These are phyloP conservation scores for Ilyonectria robusta DNA, from an alignment of 2,329 filamentous ascomycete genomes.

Conservation along the genomic window DNA sequence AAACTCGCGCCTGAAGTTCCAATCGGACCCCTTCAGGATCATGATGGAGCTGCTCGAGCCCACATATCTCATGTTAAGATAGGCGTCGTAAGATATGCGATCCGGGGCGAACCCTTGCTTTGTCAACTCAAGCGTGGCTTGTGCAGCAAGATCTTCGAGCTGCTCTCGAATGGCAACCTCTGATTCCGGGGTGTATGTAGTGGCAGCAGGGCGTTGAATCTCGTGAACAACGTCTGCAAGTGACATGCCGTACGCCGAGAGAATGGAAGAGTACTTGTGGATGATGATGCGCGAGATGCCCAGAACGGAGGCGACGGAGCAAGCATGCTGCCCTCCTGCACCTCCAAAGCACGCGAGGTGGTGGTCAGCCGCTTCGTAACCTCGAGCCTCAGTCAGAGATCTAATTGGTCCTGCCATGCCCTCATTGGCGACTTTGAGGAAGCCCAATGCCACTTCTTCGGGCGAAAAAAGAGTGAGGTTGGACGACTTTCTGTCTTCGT, in stretches of 20 bases:
- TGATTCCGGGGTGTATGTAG: slow-evolving; percentile 43
- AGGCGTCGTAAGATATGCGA: slow-evolving; percentile 60
- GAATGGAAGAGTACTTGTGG: slow-evolving; percentile 61
- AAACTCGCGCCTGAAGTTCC: slow-evolving; percentile 2
- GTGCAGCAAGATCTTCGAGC: slow-evolving; percentile 41
- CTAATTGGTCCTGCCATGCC: slow-evolving; percentile 81
- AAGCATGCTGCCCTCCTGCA: slow-evolving; percentile 61
- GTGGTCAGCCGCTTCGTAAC: slow-evolving; percentile 45
- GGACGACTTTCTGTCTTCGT: slow-evolving; percentile 40
- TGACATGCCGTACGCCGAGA: slow-evolving; percentile 63
- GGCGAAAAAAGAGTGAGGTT: slow-evolving; percentile 36
- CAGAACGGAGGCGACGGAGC: slow-evolving; percentile 58
- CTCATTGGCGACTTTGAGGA: slow-evolving; percentile 81
- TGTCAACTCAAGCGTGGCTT: slow-evolving; percentile 41
- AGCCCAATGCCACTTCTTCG: slow-evolving; percentile 72
- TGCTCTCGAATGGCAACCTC: slow-evolving; percentile 38
- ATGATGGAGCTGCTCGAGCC: slow-evolving; percentile 61
- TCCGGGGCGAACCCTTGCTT: slow-evolving; percentile 55
- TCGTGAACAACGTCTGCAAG: slow-evolving; percentile 62
- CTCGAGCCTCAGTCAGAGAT: slow-evolving; percentile 48
- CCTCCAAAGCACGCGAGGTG: slow-evolving; percentile 51
- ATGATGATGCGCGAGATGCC: slow-evolving; percentile 60
- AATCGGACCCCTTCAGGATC: slow-evolving; percentile 51
- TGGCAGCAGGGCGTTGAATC: slow-evolving; percentile 54
- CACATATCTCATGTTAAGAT: slow-evolving; percentile 61